Percentiles rank a stretch among this genome's conserved stretches.
phyloP scores from a whole-genome alignment of 345 rosid species.

The Hibiscus mutabilis region DNA sequence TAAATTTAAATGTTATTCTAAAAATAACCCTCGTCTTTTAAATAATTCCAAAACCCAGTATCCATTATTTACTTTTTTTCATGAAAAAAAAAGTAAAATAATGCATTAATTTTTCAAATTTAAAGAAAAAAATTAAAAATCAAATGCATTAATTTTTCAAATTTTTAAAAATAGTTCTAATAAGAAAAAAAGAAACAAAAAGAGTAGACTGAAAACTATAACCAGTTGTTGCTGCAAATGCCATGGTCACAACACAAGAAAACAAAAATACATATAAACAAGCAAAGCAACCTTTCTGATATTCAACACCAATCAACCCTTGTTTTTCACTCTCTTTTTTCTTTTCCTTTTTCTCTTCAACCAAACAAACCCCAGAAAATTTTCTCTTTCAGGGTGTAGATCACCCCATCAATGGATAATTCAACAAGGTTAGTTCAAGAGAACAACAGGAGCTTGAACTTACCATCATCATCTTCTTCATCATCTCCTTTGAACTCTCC shows the following conservation, averaged over 20 bases:
- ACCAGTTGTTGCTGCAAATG: slow-evolving; percentile 2
- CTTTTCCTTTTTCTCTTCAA: slow-evolving; percentile 17
- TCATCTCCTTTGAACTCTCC: slow-evolving; percentile 55
- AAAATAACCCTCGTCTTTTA: slow-evolving; percentile 20
- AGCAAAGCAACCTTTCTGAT: not conserved
- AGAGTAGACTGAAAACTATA: not conserved
- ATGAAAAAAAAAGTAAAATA: not conserved
- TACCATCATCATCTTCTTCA: not conserved
- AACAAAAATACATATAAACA: slow-evolving; percentile 19
- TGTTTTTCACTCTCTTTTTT: slow-evolving; percentile 35
- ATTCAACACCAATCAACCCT: slow-evolving; percentile 13
- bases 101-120: not conserved
- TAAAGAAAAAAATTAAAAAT: too few species aligned
- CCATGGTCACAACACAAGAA: slow-evolving; percentile 18
- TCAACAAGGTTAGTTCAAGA: slow-evolving; percentile 36
- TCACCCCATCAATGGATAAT: slow-evolving; percentile 43
- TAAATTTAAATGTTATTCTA: too few species aligned
- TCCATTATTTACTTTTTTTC: not conserved
- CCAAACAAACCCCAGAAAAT: slow-evolving; percentile 15
- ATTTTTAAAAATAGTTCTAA: not conserved
- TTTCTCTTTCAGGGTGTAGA: slow-evolving; percentile 6
- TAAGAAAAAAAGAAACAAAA: not conserved
- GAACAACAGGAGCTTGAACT: slow-evolving; percentile 23
- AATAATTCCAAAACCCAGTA: slow-evolving; percentile 22
- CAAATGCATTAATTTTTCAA: too few species aligned